These are phyloP conservation scores for Cyanophora paradoxa DNA, from an alignment of 78 protist genomes.

Conservation along the genomic window DNA sequence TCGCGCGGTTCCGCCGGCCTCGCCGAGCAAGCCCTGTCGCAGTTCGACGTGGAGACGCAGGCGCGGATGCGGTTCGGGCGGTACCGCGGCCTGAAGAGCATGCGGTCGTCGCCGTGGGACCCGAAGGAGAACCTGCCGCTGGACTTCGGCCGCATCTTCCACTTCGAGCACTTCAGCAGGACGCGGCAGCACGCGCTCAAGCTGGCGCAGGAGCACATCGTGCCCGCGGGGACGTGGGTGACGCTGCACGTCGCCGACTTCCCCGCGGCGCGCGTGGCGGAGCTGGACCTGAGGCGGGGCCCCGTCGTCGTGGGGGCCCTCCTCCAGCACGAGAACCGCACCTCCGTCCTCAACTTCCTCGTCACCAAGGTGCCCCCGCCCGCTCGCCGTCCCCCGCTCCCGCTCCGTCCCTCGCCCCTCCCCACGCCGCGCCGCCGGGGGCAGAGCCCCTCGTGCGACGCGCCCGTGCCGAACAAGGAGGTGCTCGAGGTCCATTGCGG, in stretches of 20 bases:
- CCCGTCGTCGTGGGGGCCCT: conserved; percentile 51
- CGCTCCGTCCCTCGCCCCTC: too few relatives aligned
- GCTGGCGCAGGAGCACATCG: too few relatives aligned
- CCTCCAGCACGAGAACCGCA: conserved; percentile 74
- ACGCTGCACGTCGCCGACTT: too few relatives aligned
- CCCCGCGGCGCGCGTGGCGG: too few relatives aligned
- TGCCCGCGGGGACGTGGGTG: too few relatives aligned
- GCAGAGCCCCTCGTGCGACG: too few relatives aligned
- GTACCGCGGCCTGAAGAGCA: conserved; percentile 15
- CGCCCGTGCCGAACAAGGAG: too few relatives aligned
- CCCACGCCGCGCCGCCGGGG: too few relatives aligned
- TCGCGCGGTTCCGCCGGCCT: not conserved
- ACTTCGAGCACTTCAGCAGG: conserved; percentile 67
- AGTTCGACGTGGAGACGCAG: conserved; percentile 77
- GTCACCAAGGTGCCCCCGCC: too few relatives aligned
- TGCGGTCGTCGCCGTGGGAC: conserved; percentile 76
- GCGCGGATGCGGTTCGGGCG: conserved; percentile 74
- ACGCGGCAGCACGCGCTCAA: conserved; percentile 29
- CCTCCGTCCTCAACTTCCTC: conserved; percentile 68
- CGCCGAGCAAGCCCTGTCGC: conserved; percentile 30
- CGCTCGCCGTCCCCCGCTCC: too few relatives aligned
- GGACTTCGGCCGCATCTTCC: conserved; percentile 86
- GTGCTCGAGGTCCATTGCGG: conserved; percentile 62
- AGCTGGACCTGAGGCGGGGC: too few relatives aligned
- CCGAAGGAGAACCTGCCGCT: conserved; percentile 87